A percentile compares a stretch with the other conserved stretches of the same genome.
Evolutionary conservation across 129 eudicot species (phyloP).

Genomic region (Heracleum sosnowskyi): DNA sequence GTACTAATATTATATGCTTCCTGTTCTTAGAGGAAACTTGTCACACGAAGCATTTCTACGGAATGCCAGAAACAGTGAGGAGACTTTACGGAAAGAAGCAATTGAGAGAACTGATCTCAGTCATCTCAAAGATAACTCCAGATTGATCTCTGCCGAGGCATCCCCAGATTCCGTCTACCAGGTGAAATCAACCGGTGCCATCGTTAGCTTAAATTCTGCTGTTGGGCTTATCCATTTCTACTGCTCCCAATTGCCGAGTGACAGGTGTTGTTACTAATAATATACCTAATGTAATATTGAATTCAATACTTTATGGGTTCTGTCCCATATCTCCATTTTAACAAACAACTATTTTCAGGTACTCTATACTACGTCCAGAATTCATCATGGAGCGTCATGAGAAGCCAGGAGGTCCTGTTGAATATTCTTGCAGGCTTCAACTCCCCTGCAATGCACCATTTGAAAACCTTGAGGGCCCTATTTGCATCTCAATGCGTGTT

Average conservation of each 20-base stretch:
- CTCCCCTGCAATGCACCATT: constrained; percentile 99
- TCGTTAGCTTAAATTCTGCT: constrained; percentile 97
- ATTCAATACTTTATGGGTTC: background rate
- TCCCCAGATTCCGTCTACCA: constrained; percentile 66
- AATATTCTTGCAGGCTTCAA: constrained; percentile 94
- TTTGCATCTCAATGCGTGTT: constrained; percentile 91
- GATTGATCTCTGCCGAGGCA: constrained; percentile 57
- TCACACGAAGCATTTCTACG: constrained; percentile 86
- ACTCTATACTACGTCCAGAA: constrained; percentile 96
- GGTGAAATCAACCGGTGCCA: constrained; percentile 95
- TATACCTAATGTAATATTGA: background rate
- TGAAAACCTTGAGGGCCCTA: constrained; percentile 93
- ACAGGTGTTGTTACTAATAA: constrained; percentile 45
- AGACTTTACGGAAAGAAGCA: constrained; percentile 95
- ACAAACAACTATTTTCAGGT: constrained; percentile 31
- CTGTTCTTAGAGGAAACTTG: constrained; percentile 59
- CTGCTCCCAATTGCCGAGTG: constrained; percentile 97
- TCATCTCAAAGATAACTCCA: constrained; percentile 65
- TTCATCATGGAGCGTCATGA: constrained; percentile 96
- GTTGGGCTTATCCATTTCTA: constrained; percentile 96
- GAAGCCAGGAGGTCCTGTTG: constrained; percentile 66
- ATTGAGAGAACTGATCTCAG: constrained; percentile 93
- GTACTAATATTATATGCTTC: background rate
- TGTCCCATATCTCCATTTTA: background rate
- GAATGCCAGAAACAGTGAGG: constrained; percentile 98